phyloP scores from a whole-genome alignment of 768 basidiomycete genomes.

The Jaapia argillacea region DNA sequence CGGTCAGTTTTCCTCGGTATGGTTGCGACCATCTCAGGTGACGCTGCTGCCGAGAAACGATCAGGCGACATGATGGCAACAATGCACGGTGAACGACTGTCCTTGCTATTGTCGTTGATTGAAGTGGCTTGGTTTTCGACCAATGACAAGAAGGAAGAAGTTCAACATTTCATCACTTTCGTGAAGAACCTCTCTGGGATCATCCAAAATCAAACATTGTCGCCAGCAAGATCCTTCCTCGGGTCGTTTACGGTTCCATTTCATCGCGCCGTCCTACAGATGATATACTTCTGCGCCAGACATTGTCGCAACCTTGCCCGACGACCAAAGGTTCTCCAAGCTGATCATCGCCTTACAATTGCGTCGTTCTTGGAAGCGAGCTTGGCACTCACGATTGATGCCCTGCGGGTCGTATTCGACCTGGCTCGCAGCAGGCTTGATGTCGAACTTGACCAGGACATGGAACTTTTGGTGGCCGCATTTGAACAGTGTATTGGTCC shows the following conservation, averaged over 20 bases:
- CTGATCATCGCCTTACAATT: conserved; percentile 53
- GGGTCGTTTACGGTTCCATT: conserved; percentile 55
- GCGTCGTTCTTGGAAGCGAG: conserved; percentile 51
- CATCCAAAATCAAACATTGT: conserved; percentile 63
- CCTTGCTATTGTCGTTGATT: conserved; percentile 65
- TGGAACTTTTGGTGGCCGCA: conserved; percentile 74
- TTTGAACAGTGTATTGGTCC: conserved; percentile 71
- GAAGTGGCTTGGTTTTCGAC: conserved; percentile 72
- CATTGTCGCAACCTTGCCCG: conserved; percentile 44
- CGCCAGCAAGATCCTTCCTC: conserved; percentile 65
- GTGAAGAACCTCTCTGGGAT: conserved; percentile 53
- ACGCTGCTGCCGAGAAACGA: conserved; percentile 58
- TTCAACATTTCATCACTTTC: conserved; percentile 51
- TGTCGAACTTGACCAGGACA: conserved; percentile 65
- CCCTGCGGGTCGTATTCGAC: conserved; percentile 51
- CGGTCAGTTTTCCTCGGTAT: conserved; percentile 46
- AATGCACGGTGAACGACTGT: conserved; percentile 68
- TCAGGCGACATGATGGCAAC: conserved; percentile 78
- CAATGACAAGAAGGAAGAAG: conserved; percentile 40
- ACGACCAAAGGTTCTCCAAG: conserved; percentile 39
- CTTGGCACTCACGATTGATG: conserved; percentile 59
- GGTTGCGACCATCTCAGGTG: conserved; percentile 53
- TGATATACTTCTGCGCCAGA: conserved; percentile 67
- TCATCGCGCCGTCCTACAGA: conserved; percentile 72
- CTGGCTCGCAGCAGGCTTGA: conserved; percentile 47